Percentiles rank a stretch among this genome's conserved stretches.
Conservation (phyloP, 2,329 filamentous ascomycete species). For the Leptographium wingfieldii region DNA sequence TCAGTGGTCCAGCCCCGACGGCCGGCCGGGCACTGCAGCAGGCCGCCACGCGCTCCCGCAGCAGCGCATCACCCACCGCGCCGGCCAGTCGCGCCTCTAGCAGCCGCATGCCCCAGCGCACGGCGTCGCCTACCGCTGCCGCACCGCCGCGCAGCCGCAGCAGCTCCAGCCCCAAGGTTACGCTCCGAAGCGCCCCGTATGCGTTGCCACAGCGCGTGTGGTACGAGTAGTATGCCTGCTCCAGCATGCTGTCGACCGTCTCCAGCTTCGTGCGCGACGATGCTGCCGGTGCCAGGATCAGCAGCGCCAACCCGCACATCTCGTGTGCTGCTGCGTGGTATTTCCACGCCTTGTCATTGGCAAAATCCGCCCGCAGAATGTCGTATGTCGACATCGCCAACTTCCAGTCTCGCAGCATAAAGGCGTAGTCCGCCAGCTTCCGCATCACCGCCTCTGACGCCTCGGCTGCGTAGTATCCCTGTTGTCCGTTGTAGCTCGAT, state of each 20-base stretch:
- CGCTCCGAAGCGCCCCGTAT: constrained; percentile 67
- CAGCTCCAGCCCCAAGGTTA: constrained; percentile 66
- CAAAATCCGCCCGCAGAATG: constrained; percentile 75
- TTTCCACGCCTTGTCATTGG: constrained; percentile 92
- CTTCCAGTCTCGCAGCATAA: constrained; percentile 96
- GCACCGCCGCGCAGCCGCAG: constrained; percentile 67
- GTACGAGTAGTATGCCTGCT: constrained; percentile 87
- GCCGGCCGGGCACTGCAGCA: constrained; percentile 72
- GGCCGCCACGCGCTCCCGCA: constrained; percentile 74
- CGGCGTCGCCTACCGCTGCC: constrained; percentile 73
- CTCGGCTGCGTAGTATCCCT: constrained; percentile 75
- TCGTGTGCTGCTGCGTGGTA: constrained; percentile 90
- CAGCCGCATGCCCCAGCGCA: constrained; percentile 68
- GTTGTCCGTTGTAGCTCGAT: constrained; percentile 66
- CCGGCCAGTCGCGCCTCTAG: constrained; percentile 68
- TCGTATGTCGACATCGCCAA: constrained; percentile 87
- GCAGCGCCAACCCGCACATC: constrained; percentile 77
- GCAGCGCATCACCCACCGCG: constrained; percentile 62
- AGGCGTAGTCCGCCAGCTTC: constrained; percentile 86
- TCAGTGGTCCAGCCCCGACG: background rate
- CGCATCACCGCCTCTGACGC: constrained; percentile 82
- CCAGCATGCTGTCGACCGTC: constrained; percentile 73
- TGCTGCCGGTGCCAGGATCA: constrained; percentile 61
- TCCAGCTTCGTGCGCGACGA: constrained; percentile 69
- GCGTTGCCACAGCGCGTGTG: constrained; percentile 69